Evolutionary conservation across 2,329 filamentous ascomycete genomes (phyloP), one percentile per base, ranked within the genome.

Genomic region (Fusarium redolens): DNA sequence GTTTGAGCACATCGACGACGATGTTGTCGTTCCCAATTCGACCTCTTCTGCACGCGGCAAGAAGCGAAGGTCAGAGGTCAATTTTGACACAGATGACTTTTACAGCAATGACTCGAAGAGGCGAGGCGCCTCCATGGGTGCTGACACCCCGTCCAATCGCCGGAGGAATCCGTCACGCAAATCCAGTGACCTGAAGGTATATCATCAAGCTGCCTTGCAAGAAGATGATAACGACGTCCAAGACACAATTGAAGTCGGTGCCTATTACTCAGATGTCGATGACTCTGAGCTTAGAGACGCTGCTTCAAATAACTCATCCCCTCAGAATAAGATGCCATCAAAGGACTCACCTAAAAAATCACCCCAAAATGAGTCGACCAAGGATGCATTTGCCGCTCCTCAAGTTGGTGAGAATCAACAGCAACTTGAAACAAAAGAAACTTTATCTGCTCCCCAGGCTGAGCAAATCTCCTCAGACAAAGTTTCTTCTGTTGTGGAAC

Each of bases 181-280:
- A 78, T 78, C 79, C 12, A 72, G 79, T 56, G 80, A 83, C 63
- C 51, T 78, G 38, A 78, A 76, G 68, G 69, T 78, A 54, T 82
- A 81, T 72, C 78, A 57, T 51, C 78, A 79, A 47, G 71, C 76
- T 70, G 68, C 76, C 69, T 33, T 76, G 9, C 76, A 79, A 25
- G 77, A 78, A 22, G 83, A 86, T 56, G 83, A 86, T 65, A 85
- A 85, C 33, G 85, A 88, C 47, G 86, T 89, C 33, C 85, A 88
- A 76, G 88, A 90, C 75, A 89, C 87, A 18, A 90, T 90, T 67
- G 85, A 89, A 74, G 88, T 89, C 54, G 86, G 87, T 51, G 85
- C 86, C 44, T 80, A 78, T 37, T 79, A 78, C 45, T 79, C 80
- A 33, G 81, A 82, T 55, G 65, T 77, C 56, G 79, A 79, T 47